phyloP scores from a whole-genome alignment of 139 green algal genomes.

The Astrephomene gubernaculifera region DNA sequence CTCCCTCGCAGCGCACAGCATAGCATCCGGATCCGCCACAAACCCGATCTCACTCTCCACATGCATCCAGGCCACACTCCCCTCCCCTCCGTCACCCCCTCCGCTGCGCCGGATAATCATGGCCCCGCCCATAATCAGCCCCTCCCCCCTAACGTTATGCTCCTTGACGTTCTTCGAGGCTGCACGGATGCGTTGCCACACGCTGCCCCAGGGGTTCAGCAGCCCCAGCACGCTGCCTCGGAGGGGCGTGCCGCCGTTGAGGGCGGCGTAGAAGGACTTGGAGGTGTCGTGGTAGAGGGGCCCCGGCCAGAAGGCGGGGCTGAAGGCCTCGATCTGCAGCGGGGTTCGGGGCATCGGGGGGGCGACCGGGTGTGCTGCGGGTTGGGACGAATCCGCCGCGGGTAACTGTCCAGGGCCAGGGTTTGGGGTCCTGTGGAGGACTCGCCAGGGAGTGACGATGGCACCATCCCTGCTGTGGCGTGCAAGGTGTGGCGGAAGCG shows the following conservation, averaged over 20 bases:
- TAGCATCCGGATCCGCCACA: slow-evolving; percentile 1
- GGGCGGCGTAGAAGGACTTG: slow-evolving; percentile 2
- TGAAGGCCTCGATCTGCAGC: background rate
- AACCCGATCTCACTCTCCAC: background rate
- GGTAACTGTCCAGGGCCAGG: no score
- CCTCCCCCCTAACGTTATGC: slow-evolving; percentile 18
- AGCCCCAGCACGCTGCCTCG: background rate
- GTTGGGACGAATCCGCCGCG: no score
- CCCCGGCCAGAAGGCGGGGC: slow-evolving; percentile 5
- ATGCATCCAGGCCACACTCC: slow-evolving; percentile 11
- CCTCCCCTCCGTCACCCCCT: background rate
- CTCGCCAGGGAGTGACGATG: no score
- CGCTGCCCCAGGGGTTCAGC: background rate
- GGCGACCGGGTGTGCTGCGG: no score
- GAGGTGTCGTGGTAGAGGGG: slow-evolving; percentile 4
- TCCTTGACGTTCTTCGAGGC: background rate
- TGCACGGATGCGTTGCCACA: slow-evolving; percentile 1
- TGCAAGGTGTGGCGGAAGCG: no score
- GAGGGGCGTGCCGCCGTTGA: slow-evolving; percentile 10
- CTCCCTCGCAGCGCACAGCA: slow-evolving; percentile 8
- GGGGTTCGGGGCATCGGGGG: no score
- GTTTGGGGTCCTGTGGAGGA: no score
- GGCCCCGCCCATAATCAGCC: slow-evolving; percentile 1
- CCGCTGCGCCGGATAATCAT: background rate
- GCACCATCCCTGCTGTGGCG: no score